phyloP scores from a whole-genome alignment of 2,329 filamentous ascomycete species.

The Simplicillium aogashimaense region DNA sequence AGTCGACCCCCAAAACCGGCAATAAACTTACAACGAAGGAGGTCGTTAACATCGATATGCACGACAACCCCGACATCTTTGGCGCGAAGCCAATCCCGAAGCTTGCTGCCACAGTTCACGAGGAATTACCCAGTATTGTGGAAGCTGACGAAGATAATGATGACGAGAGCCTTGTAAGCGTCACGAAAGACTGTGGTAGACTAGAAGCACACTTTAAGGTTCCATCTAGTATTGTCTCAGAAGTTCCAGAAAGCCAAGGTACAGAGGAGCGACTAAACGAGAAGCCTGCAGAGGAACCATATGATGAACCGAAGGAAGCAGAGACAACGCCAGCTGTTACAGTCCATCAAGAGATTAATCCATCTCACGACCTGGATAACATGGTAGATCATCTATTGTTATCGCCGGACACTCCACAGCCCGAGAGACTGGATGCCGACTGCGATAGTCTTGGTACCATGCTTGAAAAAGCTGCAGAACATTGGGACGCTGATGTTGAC shows the following conservation, averaged over 20 bases:
- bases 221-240: background rate
- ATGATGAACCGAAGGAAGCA: background rate
- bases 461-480: too few species aligned
- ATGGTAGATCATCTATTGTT: too few species aligned
- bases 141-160: slow-evolving; percentile 2
- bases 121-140: slow-evolving; percentile 1
- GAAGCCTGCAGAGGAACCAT: background rate
- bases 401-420: too few species aligned
- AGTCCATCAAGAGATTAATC: background rate
- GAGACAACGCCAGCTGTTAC: background rate
- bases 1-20: too few species aligned
- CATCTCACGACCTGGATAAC: too few species aligned
- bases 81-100: slow-evolving; percentile 10
- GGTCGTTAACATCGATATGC: slow-evolving; percentile 23
- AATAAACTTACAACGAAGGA: slow-evolving; percentile 5
- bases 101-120: background rate
- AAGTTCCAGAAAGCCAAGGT: background rate
- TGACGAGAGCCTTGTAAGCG: background rate
- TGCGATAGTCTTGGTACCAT: too few species aligned
- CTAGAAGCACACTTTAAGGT: background rate
- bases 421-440: too few species aligned
- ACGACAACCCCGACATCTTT: slow-evolving; percentile 24
- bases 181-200: background rate
- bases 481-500: background rate
- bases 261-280: background rate